Conservation (phyloP, 108 stramenopile species). For the Nitzschia inconspicua region DNA sequence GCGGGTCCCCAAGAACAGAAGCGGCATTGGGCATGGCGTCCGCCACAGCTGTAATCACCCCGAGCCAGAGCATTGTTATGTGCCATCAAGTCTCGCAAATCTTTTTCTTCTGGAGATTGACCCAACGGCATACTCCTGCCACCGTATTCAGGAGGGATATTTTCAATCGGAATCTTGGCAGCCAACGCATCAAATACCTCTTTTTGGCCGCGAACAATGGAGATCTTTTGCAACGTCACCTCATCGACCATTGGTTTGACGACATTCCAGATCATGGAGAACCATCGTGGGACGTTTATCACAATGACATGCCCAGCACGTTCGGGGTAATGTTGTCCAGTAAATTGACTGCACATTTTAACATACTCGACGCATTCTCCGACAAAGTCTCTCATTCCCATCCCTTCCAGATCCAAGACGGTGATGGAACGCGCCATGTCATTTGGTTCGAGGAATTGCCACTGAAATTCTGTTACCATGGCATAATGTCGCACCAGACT, state of each 20-base stretch:
- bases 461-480: slow-evolving; percentile 71
- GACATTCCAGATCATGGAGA: slow-evolving; percentile 65
- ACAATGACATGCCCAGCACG: slow-evolving; percentile 56
- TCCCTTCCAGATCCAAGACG: slow-evolving; percentile 73
- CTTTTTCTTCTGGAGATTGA: slow-evolving; percentile 49
- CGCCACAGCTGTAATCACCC: slow-evolving; percentile 30
- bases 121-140: slow-evolving; percentile 60
- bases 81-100: slow-evolving; percentile 35
- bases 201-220: slow-evolving; percentile 37
- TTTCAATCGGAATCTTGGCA: slow-evolving; percentile 55
- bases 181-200: slow-evolving; percentile 40
- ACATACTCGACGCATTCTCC: slow-evolving; percentile 75
- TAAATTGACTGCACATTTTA: slow-evolving; percentile 46
- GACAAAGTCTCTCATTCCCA: slow-evolving; percentile 70
- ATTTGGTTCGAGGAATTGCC: slow-evolving; percentile 59
- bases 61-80: slow-evolving; percentile 48
- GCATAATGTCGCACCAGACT: slow-evolving; percentile 64
- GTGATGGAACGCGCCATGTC: slow-evolving; percentile 53
- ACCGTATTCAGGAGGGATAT: slow-evolving; percentile 72
- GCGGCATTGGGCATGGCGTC: slow-evolving; percentile 20
- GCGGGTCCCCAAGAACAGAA: slow-evolving; percentile 37
- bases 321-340: slow-evolving; percentile 74
- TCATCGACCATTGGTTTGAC: slow-evolving; percentile 61
- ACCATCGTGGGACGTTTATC: slow-evolving; percentile 57
- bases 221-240: slow-evolving; percentile 59